Evolutionary conservation across 768 basidiomycete genomes (phyloP).

Genomic region (Cystofilobasidium capitatum): DNA sequence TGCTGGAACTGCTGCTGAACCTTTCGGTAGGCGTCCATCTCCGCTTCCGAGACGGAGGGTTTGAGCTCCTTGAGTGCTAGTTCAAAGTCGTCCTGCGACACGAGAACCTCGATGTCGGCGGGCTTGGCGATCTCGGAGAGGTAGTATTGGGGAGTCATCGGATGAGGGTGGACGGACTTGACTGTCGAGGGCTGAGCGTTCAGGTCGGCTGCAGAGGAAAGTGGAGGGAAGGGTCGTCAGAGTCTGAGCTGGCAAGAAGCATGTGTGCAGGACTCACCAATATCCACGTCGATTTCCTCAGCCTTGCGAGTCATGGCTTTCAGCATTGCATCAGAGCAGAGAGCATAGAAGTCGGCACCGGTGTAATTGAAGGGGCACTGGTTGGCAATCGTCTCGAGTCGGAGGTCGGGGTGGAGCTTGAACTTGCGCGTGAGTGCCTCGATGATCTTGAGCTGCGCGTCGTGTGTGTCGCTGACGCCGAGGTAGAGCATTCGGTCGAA

Average conservation of each 20-base stretch:
- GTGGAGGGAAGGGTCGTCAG: neutral
- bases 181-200: slow-evolving; percentile 45
- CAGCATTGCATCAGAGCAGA: slow-evolving; percentile 92
- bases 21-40: slow-evolving; percentile 21
- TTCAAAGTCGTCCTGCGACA: slow-evolving; percentile 65
- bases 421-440: slow-evolving; percentile 89
- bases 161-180: slow-evolving; percentile 46
- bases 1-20: slow-evolving; percentile 15
- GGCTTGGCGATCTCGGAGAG: slow-evolving; percentile 67
- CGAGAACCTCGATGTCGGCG: slow-evolving; percentile 64
- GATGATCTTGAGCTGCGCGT: slow-evolving; percentile 74
- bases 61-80: slow-evolving; percentile 52
- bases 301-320: slow-evolving; percentile 89
- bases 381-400: slow-evolving; percentile 52
- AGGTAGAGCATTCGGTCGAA: slow-evolving; percentile 97
- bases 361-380: slow-evolving; percentile 87
- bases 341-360: slow-evolving; percentile 94
- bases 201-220: slow-evolving; percentile 32
- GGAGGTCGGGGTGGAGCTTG: slow-evolving; percentile 58
- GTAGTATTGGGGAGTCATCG: slow-evolving; percentile 81
- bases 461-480: slow-evolving; percentile 77
- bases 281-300: slow-evolving; percentile 60
- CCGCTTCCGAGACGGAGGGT: slow-evolving; percentile 32
- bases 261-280: slow-evolving; percentile 46
- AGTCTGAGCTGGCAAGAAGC: neutral